Evolutionary conservation across 2,329 filamentous ascomycete genomes (phyloP).

Genomic region (Chaetomiaceae sp.): DNA sequence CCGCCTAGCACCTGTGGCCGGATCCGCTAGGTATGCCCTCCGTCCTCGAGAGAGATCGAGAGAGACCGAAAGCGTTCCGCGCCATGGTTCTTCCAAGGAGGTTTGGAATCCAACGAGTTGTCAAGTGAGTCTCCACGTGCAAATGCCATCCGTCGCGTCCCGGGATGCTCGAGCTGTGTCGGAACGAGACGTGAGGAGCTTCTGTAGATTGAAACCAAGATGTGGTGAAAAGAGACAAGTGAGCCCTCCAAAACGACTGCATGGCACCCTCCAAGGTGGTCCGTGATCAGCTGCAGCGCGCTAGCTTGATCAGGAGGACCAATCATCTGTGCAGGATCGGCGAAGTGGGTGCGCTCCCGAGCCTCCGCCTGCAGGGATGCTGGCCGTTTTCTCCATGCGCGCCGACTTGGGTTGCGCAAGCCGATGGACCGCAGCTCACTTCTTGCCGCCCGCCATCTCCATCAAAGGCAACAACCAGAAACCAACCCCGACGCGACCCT

Average conservation of each 20-base stretch:
- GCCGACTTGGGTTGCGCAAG: conserved; percentile 10
- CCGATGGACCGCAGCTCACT: conserved; percentile 6
- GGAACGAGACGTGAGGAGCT: not conserved
- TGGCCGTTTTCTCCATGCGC: not conserved
- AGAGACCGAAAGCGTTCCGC: not conserved
- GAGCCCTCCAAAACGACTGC: conserved; percentile 7
- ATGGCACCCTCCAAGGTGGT: conserved; percentile 17
- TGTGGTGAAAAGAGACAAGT: not conserved
- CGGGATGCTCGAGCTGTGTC: not conserved
- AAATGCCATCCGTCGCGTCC: not conserved
- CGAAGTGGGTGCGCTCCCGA: conserved; percentile 3
- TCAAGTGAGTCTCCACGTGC: conserved; percentile 18
- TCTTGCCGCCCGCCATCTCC: not conserved
- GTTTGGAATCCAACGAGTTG: too few species aligned
- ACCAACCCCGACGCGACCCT: not conserved
- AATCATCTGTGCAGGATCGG: conserved; percentile 15
- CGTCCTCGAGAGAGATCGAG: not conserved
- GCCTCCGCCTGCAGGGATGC: not conserved
- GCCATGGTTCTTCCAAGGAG: not conserved
- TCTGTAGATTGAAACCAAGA: not conserved
- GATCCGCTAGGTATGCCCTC: not conserved
- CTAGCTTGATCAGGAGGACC: conserved; percentile 1
- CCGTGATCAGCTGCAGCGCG: conserved; percentile 17
- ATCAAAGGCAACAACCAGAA: conserved; percentile 1
- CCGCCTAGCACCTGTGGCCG: too few species aligned